A percentile compares a stretch with the other conserved stretches of the same genome.
Conservation (phyloP, 164 flowering plant genomes). For the Sedum album region DNA sequence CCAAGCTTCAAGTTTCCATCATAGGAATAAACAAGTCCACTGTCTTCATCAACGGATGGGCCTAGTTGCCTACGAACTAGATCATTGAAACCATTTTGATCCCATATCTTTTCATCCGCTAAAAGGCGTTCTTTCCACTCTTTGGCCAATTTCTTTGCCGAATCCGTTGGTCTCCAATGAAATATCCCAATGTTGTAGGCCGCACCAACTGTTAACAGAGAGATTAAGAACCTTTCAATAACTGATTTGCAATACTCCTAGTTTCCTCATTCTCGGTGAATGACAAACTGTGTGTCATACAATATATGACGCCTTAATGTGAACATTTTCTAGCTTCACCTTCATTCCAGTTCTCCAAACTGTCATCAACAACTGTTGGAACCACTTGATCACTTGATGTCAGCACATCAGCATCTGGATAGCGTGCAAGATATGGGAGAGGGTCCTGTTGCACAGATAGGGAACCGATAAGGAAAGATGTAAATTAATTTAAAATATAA, state of each 20-base stretch:
- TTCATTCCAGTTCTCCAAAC: slow-evolving; percentile 74
- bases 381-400: slow-evolving; percentile 92
- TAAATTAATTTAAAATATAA: not conserved
- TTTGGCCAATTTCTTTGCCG: slow-evolving; percentile 68
- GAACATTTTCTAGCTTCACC: slow-evolving; percentile 33
- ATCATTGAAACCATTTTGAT: slow-evolving; percentile 94
- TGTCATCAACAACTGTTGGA: slow-evolving; percentile 90
- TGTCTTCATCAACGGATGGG: slow-evolving; percentile 76
- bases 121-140: slow-evolving; percentile 84
- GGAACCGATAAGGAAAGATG: not conserved
- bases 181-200: slow-evolving; percentile 92
- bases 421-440: slow-evolving; percentile 87
- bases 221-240: not conserved
- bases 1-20: slow-evolving; percentile 89
- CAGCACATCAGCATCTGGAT: slow-evolving; percentile 84
- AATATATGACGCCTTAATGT: not conserved
- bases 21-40: slow-evolving; percentile 82
- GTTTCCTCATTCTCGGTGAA: not conserved
- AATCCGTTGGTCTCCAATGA: slow-evolving; percentile 90
- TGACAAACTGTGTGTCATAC: not conserved
- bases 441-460: slow-evolving; percentile 62
- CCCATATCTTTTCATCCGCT: slow-evolving; percentile 91
- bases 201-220: slow-evolving; percentile 40
- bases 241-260: not conserved
- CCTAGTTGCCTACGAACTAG: slow-evolving; percentile 66